Evolutionary conservation across 2,329 filamentous ascomycete species (phyloP).

Genomic region (Fusarium verticillioides): DNA sequence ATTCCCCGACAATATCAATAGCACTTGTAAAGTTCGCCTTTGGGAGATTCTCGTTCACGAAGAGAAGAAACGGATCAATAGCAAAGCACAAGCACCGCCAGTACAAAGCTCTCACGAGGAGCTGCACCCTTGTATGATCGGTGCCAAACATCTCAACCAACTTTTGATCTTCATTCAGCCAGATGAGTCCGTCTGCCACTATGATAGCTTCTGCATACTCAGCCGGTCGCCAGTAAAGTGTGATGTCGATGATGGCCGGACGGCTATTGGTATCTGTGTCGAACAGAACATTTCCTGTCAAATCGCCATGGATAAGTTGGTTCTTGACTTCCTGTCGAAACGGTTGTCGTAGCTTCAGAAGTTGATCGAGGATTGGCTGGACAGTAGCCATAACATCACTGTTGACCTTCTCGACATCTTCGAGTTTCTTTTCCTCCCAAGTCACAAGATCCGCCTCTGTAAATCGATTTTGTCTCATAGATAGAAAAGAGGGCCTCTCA

Average conservation of each 20-base stretch:
- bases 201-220: slow-evolving; percentile 16
- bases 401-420: background rate
- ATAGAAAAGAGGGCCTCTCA: background rate
- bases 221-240: slow-evolving; percentile 12
- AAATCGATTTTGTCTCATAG: background rate
- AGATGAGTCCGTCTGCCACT: slow-evolving; percentile 8
- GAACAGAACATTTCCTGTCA: slow-evolving; percentile 14
- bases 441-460: slow-evolving; percentile 16
- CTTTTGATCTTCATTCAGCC: background rate
- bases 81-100: slow-evolving; percentile 24
- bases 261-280: background rate
- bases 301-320: slow-evolving; percentile 16
- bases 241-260: slow-evolving; percentile 15
- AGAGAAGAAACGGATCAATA: slow-evolving; percentile 10
- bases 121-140: background rate
- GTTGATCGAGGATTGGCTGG: background rate
- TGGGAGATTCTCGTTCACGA: slow-evolving; percentile 2
- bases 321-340: background rate
- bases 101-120: slow-evolving; percentile 11
- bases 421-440: background rate
- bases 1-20: background rate
- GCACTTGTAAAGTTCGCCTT: background rate
- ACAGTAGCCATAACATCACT: background rate
- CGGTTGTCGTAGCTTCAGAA: background rate
- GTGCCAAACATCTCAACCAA: background rate